These are phyloP conservation scores for Atkinsonella hypoxylon DNA, from an alignment of 2,329 filamentous ascomycete genomes.

Conservation along the genomic window DNA sequence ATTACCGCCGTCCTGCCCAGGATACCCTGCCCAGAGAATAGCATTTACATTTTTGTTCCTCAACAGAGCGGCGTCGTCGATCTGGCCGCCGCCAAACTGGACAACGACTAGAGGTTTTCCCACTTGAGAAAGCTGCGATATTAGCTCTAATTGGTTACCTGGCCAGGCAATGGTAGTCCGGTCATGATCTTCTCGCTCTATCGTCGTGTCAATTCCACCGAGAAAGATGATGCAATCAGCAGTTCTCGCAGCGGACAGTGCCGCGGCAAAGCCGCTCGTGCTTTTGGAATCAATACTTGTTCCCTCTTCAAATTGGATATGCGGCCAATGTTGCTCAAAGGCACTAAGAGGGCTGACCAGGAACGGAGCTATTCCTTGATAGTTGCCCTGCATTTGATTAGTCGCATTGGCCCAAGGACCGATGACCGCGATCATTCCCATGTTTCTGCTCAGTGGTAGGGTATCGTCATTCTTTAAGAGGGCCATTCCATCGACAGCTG, in stretches of 20 bases:
- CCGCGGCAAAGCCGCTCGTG: not conserved
- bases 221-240: conserved; percentile 39
- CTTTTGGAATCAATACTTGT: not conserved
- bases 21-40: conserved; percentile 46
- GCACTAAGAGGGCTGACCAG: conserved; percentile 8
- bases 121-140: conserved; percentile 25
- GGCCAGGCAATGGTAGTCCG: conserved; percentile 39
- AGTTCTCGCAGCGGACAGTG: not conserved
- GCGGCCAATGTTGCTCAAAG: not conserved
- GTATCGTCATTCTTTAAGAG: conserved; percentile 43
- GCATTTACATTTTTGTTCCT: conserved; percentile 35
- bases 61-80: conserved; percentile 39
- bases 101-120: conserved; percentile 39
- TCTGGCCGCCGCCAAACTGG: conserved; percentile 39
- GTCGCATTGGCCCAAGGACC: conserved; percentile 28
- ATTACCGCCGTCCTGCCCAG: conserved; percentile 45
- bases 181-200: conserved; percentile 41
- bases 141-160: conserved; percentile 35
- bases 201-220: conserved; percentile 40
- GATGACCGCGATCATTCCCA: conserved; percentile 15
- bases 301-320: not conserved
- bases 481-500: conserved; percentile 34
- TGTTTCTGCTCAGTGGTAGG: conserved; percentile 29
- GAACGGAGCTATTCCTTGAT: conserved; percentile 14
- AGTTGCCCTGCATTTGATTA: conserved; percentile 16